Percentiles rank a stretch among this genome's conserved stretches.
Evolutionary conservation across 305 asterid species (phyloP).

Genomic region (Solanum hybrid): DNA sequence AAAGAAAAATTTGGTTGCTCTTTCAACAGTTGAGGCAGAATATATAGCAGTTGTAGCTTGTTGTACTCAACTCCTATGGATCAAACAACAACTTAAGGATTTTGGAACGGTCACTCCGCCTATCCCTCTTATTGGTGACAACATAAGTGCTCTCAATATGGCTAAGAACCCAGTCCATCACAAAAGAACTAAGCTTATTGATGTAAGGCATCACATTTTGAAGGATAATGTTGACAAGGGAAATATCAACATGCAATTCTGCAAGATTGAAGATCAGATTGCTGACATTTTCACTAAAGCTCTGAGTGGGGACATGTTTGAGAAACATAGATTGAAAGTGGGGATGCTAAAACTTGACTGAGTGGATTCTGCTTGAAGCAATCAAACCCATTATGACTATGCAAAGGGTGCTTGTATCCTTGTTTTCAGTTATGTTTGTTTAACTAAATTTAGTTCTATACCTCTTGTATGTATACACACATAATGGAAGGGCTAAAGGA

Average conservation of each 20-base stretch:
- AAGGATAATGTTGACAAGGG: neutral
- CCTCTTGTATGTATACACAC: neutral
- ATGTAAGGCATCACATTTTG: neutral
- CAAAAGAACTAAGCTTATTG: neutral
- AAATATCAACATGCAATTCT: neutral
- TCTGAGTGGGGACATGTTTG: neutral
- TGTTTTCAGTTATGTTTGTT: neutral
- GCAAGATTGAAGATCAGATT: neutral
- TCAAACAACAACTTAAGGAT: neutral
- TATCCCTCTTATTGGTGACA: neutral
- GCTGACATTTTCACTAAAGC: neutral
- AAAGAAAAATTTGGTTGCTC: neutral
- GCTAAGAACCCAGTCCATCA: neutral
- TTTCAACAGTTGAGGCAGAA: neutral
- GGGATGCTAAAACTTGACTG: neutral
- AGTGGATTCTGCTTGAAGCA: neutral
- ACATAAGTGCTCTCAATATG: neutral
- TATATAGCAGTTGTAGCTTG: neutral
- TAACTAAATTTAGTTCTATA: no score
- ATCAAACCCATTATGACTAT: neutral
- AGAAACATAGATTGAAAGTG: neutral
- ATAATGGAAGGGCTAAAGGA: neutral
- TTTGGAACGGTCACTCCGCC: neutral
- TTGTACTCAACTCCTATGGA: neutral
- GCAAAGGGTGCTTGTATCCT: neutral